These are phyloP conservation scores for Wickerhamiella sergipiensis DNA, from an alignment of 805 yeast genomes.

Conservation along the genomic window DNA sequence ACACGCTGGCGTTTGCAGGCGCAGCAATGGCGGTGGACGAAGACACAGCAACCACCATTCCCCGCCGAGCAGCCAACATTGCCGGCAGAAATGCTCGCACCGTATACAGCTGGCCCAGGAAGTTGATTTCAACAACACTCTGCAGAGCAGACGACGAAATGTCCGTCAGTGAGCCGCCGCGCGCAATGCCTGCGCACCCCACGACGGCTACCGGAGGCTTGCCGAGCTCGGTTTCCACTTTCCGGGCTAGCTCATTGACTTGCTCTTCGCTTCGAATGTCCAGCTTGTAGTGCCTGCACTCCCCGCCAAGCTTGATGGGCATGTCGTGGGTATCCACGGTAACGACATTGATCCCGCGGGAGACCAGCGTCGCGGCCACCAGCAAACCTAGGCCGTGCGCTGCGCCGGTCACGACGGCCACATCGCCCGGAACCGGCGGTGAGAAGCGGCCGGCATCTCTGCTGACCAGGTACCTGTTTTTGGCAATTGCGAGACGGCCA, in stretches of 20 bases:
- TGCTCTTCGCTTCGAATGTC: slow-evolving; percentile 21
- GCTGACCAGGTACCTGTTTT: background rate
- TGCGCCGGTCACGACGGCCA: slow-evolving; percentile 18
- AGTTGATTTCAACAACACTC: slow-evolving; percentile 42
- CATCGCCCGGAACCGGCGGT: background rate
- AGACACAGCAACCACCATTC: slow-evolving; percentile 60
- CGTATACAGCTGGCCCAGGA: slow-evolving; percentile 50
- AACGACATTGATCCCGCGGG: slow-evolving; percentile 9
- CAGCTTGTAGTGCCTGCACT: slow-evolving; percentile 1
- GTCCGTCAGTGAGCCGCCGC: slow-evolving; percentile 39
- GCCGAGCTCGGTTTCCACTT: slow-evolving; percentile 66
- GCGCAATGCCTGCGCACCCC: slow-evolving; percentile 81
- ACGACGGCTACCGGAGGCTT: slow-evolving; percentile 69
- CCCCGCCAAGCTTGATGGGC: slow-evolving; percentile 7
- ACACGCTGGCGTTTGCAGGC: slow-evolving; percentile 57
- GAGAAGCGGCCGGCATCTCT: background rate
- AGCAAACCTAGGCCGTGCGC: slow-evolving; percentile 18
- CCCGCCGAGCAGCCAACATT: slow-evolving; percentile 41
- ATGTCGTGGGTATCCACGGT: slow-evolving; percentile 12
- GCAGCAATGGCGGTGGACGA: slow-evolving; percentile 66
- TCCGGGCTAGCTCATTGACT: slow-evolving; percentile 38
- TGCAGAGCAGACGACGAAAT: slow-evolving; percentile 31
- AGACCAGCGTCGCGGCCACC: slow-evolving; percentile 13
- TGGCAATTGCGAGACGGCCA: background rate
- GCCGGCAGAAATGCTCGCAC: slow-evolving; percentile 49